A percentile compares a stretch with the other conserved stretches of the same genome.
Evolutionary conservation across 2,329 filamentous ascomycete species (phyloP).

Genomic region (Fusarium buxicola): DNA sequence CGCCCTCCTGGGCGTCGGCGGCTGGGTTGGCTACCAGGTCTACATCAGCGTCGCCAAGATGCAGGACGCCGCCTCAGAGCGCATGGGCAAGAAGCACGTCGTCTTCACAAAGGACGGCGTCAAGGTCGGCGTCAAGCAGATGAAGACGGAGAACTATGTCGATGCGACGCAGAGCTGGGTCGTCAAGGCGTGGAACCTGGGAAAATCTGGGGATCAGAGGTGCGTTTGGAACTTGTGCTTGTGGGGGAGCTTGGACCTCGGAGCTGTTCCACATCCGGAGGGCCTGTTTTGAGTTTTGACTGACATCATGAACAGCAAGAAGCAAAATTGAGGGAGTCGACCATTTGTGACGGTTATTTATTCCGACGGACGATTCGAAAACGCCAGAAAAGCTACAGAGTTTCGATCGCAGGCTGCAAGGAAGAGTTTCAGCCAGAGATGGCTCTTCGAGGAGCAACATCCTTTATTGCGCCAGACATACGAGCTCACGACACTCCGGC

Average conservation of each 20-base stretch:
- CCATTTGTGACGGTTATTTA: conserved; percentile 1
- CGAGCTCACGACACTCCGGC: background rate
- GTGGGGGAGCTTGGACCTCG: background rate
- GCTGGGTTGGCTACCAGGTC: conserved; percentile 78
- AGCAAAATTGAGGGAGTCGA: conserved; percentile 34
- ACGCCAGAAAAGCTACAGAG: conserved; percentile 1
- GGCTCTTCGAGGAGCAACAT: background rate
- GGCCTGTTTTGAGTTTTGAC: conserved; percentile 1
- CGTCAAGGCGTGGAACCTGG: conserved; percentile 74
- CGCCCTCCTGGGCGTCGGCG: conserved; percentile 68
- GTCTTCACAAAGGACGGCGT: conserved; percentile 80
- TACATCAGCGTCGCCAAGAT: conserved; percentile 76
- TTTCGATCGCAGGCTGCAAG: conserved; percentile 1
- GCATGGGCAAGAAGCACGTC: conserved; percentile 81
- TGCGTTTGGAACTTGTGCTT: conserved; percentile 4
- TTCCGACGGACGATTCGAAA: conserved; percentile 3
- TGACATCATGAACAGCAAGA: conserved; percentile 38
- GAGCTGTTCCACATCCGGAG: background rate
- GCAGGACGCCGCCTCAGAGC: conserved; percentile 71
- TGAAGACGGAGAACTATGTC: conserved; percentile 76
- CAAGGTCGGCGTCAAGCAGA: conserved; percentile 76
- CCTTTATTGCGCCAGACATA: conserved; percentile 6
- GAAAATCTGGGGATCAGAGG: conserved; percentile 46
- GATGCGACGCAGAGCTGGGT: conserved; percentile 78
- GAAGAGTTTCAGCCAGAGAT: background rate